Conservation (phyloP, 2,329 filamentous ascomycete species). For the Beauveria pseudobassiana region DNA sequence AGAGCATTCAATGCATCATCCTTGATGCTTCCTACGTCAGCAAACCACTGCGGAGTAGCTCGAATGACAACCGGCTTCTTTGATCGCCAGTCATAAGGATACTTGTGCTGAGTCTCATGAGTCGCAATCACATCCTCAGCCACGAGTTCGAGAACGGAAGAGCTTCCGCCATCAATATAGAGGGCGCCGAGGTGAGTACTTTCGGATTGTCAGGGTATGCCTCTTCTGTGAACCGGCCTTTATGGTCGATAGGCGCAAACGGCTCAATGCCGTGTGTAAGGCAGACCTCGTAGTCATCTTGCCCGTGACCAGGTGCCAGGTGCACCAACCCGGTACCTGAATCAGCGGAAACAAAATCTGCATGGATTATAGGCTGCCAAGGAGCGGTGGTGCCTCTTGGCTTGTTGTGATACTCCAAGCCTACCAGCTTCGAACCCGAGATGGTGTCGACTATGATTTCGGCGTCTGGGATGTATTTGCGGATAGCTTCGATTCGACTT, state of each 20-base stretch:
- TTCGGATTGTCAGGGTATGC: conserved; percentile 66
- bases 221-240: conserved; percentile 71
- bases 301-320: conserved; percentile 87
- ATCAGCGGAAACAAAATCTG: conserved; percentile 79
- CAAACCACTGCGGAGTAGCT: conserved; percentile 97
- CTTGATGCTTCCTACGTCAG: conserved; percentile 81
- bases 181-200: conserved; percentile 56
- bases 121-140: conserved; percentile 56
- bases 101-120: conserved; percentile 78
- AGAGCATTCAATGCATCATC: conserved; percentile 62
- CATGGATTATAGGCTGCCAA: conserved; percentile 66
- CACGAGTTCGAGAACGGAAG: conserved; percentile 63
- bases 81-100: conserved; percentile 96
- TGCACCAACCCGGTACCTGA: conserved; percentile 97
- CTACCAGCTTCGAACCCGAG: conserved; percentile 56
- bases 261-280: conserved; percentile 61
- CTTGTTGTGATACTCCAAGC: conserved; percentile 61
- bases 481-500: conserved; percentile 57
- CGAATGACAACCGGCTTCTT: conserved; percentile 86
- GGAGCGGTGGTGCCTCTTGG: conserved; percentile 53
- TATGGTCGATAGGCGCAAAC: conserved; percentile 75
- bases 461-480: conserved; percentile 41
- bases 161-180: conserved; percentile 64
- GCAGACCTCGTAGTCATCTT: conserved; percentile 90
- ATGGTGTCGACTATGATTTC: conserved; percentile 49